Conservation (phyloP, 1,284 basidiomycete species). For the Apiotrichum brassicae region DNA sequence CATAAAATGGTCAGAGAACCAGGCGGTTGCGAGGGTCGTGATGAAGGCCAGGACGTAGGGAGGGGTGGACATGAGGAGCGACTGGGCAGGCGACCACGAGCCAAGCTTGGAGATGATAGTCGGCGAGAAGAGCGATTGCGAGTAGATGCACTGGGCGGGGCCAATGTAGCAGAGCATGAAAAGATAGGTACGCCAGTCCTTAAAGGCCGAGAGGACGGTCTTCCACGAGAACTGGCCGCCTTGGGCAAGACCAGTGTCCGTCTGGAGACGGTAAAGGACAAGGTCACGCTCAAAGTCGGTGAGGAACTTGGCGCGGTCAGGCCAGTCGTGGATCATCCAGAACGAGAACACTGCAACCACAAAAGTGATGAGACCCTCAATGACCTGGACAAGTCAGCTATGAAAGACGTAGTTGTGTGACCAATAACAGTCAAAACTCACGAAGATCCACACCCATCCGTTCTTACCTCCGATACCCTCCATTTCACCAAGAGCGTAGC, state of each 20-base stretch:
- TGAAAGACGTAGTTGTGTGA: too few relatives aligned
- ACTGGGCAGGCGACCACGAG: conserved; percentile 41
- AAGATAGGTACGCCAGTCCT: conserved; percentile 43
- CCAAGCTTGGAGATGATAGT: conserved; percentile 48
- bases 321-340: conserved; percentile 49
- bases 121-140: conserved; percentile 46
- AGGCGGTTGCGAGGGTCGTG: conserved; percentile 47
- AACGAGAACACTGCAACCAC: conserved; percentile 39
- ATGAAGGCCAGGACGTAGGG: conserved; percentile 50
- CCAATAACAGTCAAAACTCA: neutral
- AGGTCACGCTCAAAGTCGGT: conserved; percentile 43
- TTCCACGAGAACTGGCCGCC: conserved; percentile 35
- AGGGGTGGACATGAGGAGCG: conserved; percentile 46
- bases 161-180: conserved; percentile 46
- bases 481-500: conserved; percentile 18
- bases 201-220: conserved; percentile 21
- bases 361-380: conserved; percentile 47
- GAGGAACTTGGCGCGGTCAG: conserved; percentile 46
- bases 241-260: conserved; percentile 43
- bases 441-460: conserved; percentile 36
- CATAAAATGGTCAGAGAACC: conserved; percentile 41
- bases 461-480: conserved; percentile 46
- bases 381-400: conserved; percentile 22
- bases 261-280: conserved; percentile 42
- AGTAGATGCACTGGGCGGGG: conserved; percentile 45